These are phyloP conservation scores for Diaporthe sp. DNA, from an alignment of 2,329 filamentous ascomycete species.

Conservation along the genomic window DNA sequence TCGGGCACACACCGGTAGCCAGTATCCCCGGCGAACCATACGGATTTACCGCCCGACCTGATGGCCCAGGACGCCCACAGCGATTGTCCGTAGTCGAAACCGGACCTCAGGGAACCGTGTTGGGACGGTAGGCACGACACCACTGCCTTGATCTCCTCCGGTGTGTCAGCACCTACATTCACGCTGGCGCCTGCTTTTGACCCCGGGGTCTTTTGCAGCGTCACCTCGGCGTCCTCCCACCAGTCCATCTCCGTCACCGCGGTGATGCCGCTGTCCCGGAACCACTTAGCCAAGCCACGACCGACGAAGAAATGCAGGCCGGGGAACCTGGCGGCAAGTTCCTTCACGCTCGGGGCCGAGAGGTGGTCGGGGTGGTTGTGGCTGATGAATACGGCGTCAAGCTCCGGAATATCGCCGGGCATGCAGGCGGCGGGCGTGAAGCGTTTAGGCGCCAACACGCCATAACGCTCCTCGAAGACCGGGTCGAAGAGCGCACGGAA, in stretches of 20 bases:
- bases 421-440: conserved; percentile 65
- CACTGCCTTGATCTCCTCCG: neutral
- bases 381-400: conserved; percentile 66
- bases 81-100: conserved; percentile 8
- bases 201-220: neutral
- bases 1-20: conserved; percentile 30
- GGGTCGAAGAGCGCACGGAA: conserved; percentile 66
- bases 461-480: conserved; percentile 65
- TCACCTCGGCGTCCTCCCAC: conserved; percentile 68
- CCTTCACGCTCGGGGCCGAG: conserved; percentile 42
- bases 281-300: conserved; percentile 77
- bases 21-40: conserved; percentile 33
- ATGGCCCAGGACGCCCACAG: conserved; percentile 32
- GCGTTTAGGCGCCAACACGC: conserved; percentile 62
- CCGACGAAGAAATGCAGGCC: conserved; percentile 75
- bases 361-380: conserved; percentile 72
- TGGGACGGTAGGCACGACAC: conserved; percentile 5
- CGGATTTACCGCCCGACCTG: neutral
- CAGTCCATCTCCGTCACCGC: conserved; percentile 78
- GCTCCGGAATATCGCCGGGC: conserved; percentile 62
- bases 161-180: neutral
- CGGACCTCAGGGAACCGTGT: conserved; percentile 1
- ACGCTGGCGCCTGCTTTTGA: no score
- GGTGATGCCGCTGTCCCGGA: conserved; percentile 68
- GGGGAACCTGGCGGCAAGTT: neutral